Evolutionary conservation across 2,329 filamentous ascomycete genomes (phyloP).

Genomic region (Colletotrichum musae): DNA sequence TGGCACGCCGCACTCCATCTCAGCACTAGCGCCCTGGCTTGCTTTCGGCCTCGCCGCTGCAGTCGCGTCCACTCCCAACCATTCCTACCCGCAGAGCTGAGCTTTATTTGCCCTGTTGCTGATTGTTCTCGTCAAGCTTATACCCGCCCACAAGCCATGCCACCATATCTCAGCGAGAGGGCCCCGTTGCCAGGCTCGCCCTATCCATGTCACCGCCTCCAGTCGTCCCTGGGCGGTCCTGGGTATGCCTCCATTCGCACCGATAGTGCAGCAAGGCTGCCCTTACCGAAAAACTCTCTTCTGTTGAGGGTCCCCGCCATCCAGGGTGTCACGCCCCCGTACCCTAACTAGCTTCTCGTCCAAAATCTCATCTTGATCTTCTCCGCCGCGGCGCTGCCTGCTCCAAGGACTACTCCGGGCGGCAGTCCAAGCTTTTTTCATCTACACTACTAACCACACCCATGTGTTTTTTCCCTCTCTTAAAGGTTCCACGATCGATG

Average conservation of each 20-base stretch:
- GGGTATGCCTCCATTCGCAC: slow-evolving; percentile 3
- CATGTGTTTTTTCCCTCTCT: background rate
- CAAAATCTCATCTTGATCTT: slow-evolving; percentile 15
- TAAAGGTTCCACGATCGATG: background rate
- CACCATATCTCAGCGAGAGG: background rate
- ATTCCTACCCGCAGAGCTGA: slow-evolving; percentile 18
- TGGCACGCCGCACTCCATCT: slow-evolving; percentile 2
- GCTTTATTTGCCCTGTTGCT: slow-evolving; percentile 7
- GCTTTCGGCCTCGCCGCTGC: slow-evolving; percentile 36
- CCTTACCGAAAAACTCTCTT: slow-evolving; percentile 15
- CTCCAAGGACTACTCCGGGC: background rate
- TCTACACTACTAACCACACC: background rate
- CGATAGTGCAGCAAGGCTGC: slow-evolving; percentile 14
- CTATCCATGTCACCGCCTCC: slow-evolving; percentile 12
- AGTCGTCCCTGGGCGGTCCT: background rate
- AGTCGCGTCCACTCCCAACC: slow-evolving; percentile 6
- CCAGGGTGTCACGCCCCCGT: slow-evolving; percentile 13
- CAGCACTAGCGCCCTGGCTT: slow-evolving; percentile 23
- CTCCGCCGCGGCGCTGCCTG: background rate
- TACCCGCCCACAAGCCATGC: slow-evolving; percentile 1
- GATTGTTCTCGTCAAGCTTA: background rate
- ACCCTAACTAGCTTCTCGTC: background rate
- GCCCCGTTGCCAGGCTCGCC: background rate
- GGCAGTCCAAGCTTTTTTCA: slow-evolving; percentile 10
- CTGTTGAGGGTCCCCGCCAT: slow-evolving; percentile 5